Base-by-base conservation (phyloP, 345 rosid genomes). In the Litchi chinensis region DNA sequence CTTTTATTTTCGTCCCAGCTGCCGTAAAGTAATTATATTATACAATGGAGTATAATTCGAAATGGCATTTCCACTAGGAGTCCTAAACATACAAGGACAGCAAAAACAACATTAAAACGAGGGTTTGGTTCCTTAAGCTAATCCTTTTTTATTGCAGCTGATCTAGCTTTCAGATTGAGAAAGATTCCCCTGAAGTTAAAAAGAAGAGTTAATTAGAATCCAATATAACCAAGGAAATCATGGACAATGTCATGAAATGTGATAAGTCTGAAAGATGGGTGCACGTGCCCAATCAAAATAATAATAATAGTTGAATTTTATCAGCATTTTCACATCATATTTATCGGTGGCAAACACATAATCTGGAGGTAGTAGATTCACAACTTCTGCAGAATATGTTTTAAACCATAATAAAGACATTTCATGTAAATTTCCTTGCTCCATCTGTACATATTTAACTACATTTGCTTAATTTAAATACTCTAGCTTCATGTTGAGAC, bases 161-260 rank as follows among this genome's bases (percentile, higher is more conserved):
- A 86, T 80, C 95, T 87, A 62, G 98, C 95, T 87, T 92, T 92
- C 87, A 95, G 85, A 71, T 92, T 95, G 79, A 93, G 79, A 83
- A 93, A 93, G 82, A 95, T 93, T 68, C 80, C 88, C 98, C 98
- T 95, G 87, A 59, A 81, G 46, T 48, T 76, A 41, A 11, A 43
- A 69, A 57, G 21, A 70, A 77, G 63, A 75, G 12, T 21, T 10
- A n/a, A 21, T 21, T 10, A n/a, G 22, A 37, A 7, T 26, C 39
- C 16, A 65, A 77, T 71, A 74, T 8, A 21, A 44, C 3, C 2
- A 16, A 37, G 24, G 5, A 21, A 21, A 26, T 50, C 48, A 19
- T 67, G 21, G 48, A 50, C 28, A 7, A 19, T 19, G 22, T 10
- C 79, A 32, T 19, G 10, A 65, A 12, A 11, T 18, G 32, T 19